Conservation (phyloP, 441 rosid species). For the Manihot esculenta region DNA sequence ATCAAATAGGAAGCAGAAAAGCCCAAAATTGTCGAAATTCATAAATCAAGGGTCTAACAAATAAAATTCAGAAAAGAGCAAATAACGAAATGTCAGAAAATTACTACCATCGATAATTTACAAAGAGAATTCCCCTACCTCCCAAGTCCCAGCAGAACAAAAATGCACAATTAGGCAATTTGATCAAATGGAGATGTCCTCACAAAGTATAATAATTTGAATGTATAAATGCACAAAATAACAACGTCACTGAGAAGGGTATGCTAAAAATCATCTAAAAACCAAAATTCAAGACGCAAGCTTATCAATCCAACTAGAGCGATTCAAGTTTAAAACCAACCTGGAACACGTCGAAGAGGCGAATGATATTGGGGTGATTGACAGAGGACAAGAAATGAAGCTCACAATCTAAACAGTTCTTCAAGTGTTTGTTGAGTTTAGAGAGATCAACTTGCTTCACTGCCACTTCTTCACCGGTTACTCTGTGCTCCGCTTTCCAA, state of each 20-base stretch:
- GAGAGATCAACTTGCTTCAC: slow-evolving; percentile 59
- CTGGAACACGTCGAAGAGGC: slow-evolving; percentile 41
- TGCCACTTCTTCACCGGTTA: slow-evolving; percentile 46
- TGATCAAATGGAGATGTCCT: not conserved
- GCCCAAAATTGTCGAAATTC: not conserved
- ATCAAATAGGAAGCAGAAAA: not conserved
- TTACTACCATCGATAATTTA: too few relatives aligned
- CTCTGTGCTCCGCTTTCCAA: slow-evolving; percentile 48
- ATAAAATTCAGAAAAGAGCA: not conserved
- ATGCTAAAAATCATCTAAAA: not conserved
- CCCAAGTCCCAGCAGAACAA: not conserved
- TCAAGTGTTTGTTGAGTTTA: slow-evolving; percentile 46
- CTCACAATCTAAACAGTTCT: slow-evolving; percentile 47
- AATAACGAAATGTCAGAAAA: not conserved
- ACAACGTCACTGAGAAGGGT: not conserved
- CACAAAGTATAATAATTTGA: not conserved
- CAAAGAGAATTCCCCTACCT: not conserved
- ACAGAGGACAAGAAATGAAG: slow-evolving; percentile 53
- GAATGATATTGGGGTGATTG: slow-evolving; percentile 57
- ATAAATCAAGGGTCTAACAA: not conserved
- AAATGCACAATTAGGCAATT: not conserved
- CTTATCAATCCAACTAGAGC: not conserved
- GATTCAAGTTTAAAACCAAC: slow-evolving; percentile 18
- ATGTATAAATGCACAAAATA: not conserved
- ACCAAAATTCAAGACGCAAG: not conserved